Evolutionary conservation across 352 stramenopile genomes (phyloP).

Genomic region (Pythium chondricola): DNA sequence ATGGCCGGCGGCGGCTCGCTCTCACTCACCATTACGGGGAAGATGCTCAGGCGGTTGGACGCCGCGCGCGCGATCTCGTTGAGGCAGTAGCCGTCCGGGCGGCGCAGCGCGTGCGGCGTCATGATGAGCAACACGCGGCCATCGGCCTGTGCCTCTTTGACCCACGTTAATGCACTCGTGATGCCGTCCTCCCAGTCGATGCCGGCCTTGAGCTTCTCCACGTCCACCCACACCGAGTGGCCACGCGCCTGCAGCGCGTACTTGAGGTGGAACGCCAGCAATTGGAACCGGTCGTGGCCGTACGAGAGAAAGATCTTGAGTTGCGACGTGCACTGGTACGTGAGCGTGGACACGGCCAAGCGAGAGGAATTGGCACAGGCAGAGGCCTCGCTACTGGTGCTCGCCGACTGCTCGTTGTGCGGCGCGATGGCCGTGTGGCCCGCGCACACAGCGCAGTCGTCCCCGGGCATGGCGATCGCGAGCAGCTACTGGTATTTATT

Average conservation of each 20-base stretch:
- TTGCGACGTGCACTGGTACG: conserved; percentile 35
- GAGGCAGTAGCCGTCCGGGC: conserved; percentile 71
- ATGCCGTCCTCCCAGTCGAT: conserved; percentile 79
- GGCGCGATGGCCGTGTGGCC: background rate
- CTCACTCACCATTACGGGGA: conserved; percentile 60
- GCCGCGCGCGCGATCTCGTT: conserved; percentile 71
- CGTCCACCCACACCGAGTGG: conserved; percentile 66
- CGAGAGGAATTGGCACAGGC: background rate
- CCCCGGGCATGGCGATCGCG: too few relatives aligned
- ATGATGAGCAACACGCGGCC: conserved; percentile 72
- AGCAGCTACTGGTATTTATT: too few relatives aligned
- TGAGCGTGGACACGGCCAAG: conserved; percentile 6
- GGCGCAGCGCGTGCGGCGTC: conserved; percentile 66
- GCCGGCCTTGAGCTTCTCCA: conserved; percentile 57
- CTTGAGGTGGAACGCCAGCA: conserved; percentile 65
- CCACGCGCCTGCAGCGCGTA: conserved; percentile 46
- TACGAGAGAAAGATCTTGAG: conserved; percentile 79
- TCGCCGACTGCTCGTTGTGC: conserved; percentile 6
- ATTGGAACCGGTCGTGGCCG: conserved; percentile 68
- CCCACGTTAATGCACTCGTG: conserved; percentile 48
- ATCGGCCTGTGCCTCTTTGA: conserved; percentile 62
- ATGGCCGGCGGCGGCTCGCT: conserved; percentile 63
- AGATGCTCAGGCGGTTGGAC: conserved; percentile 55
- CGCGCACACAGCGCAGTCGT: conserved; percentile 11
- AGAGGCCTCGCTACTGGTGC: background rate